Evolutionary conservation across 352 stramenopile species (phyloP), one percentile per base, ranked within the genome.

Genomic region (Globisporangium uncinulatum): DNA sequence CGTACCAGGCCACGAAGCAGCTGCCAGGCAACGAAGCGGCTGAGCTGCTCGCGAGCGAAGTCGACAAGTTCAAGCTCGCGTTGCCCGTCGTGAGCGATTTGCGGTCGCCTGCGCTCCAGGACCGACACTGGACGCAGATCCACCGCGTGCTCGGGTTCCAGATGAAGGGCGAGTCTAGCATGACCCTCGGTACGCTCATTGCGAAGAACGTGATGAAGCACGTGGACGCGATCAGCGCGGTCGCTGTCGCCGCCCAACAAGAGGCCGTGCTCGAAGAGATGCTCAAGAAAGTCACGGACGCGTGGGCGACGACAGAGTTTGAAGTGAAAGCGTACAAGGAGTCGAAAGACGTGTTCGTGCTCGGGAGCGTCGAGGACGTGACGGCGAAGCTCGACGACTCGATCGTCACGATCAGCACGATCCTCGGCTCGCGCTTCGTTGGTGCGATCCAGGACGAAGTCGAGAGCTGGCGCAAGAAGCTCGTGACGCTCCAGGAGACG

Each of bases 271-370:
- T 98, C 0, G 92, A 98, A 57, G 89, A 93, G 58, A 97, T 97
- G 89, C 83, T 98, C 24, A 82, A 85, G 29, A 97, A 97, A 64
- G 88, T 98, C n/a, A 91, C 74, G 0, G 72, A 84, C n/a, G 82
- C 74, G 7, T 98, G 92, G 92, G 73, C 87, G 1, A 83, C 70
- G 6, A 92, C 82, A 5, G 88, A 98, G 63, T 96, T 98, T 47
- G 88, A 97, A 42, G 87, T 97, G 11, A 97, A 97, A 44, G 65
- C 63, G 2, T 97, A 98, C 70, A 97, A 98, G 57, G 92, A 98
- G 20, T 79, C 83, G 14, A 98, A 98, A 58, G 93, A 97, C 47
- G 67, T 97, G 6, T 98, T 96, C 51, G 87, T 98, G 11, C 69
- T 98, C 0, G 93, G 92, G 0, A 94, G 90, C 51, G 83, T 95